A percentile compares a stretch with the other conserved stretches of the same genome.
These are phyloP conservation scores for Chrysochromulina parva DNA, from an alignment of 78 protist genomes.

Conservation along the genomic window DNA sequence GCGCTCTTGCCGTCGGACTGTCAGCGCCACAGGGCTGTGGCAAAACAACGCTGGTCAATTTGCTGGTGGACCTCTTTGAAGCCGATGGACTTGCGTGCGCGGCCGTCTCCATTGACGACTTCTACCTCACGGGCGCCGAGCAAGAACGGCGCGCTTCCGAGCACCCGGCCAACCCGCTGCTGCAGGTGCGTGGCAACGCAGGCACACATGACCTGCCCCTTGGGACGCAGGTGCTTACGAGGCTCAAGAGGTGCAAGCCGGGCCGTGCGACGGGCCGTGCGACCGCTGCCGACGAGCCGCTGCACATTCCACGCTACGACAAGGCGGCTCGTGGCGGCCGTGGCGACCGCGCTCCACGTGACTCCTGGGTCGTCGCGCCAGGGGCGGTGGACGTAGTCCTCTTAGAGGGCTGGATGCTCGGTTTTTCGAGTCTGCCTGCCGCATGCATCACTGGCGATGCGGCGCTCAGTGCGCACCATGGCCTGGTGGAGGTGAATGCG, in stretches of 20 bases:
- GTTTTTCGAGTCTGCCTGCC: not conserved
- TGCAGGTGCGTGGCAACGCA: conserved; percentile 1
- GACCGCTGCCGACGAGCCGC: no score
- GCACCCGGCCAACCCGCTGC: not conserved
- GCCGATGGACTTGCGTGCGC: not conserved
- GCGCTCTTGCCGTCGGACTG: not conserved
- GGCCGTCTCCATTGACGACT: not conserved
- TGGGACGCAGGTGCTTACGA: not conserved
- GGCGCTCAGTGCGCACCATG: not conserved
- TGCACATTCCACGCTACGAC: not conserved
- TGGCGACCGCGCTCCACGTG: not conserved
- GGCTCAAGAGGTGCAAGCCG: not conserved
- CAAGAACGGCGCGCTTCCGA: not conserved
- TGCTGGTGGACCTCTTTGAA: not conserved
- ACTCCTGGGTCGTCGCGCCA: not conserved
- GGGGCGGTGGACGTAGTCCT: not conserved
- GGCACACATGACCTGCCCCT: not conserved
- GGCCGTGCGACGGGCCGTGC: not conserved
- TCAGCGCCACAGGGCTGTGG: conserved; percentile 19
- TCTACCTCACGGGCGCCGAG: not conserved
- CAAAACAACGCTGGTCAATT: not conserved
- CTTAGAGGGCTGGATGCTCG: not conserved
- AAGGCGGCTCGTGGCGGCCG: not conserved
- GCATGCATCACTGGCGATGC: not conserved
- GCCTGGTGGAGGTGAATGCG: not conserved